Evolutionary conservation across 2,329 filamentous ascomycete species (phyloP), one percentile per base, ranked within the genome.

Genomic region (Aspergillus brunneoviolaceus): DNA sequence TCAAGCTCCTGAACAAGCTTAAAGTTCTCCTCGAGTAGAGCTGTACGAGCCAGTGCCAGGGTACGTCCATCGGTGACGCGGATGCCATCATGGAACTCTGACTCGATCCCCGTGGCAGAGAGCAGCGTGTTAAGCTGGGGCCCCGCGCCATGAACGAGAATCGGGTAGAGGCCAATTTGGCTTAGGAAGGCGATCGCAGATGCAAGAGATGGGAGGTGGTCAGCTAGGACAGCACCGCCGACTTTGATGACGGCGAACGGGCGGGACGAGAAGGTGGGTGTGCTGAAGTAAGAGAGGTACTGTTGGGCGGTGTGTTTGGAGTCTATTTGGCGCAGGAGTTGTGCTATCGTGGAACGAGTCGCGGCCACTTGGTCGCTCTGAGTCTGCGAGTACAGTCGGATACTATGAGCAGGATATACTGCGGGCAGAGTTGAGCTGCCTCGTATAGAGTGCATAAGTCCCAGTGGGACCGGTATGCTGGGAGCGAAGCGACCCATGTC

Each of bases 241-340:
- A 98, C 94, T 82, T 99, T 99, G 79, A 99, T 96, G 49, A 99
- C 94, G 67, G 93, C 94, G 76, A 98, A 99, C 74, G 96, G 92
- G 80, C 97, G 93, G 31, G 92, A 96, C 48, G 92, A 94, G 62
- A 97, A 92, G 2, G 29, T 45, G 5, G 42, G 2, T 29, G 92
- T 96, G 68, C 90, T 95, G 83, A 99, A 99, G 76, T 98, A 92
- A 66, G 93, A 95, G 60, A 98, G 88, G 78, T 98, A 98, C 79
- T 98, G 94, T 81, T 97, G 91, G 64, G 96, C 92, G 81, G 98
- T 94, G 63, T 93, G 85, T 84, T 96, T 96, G 64, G 92, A 96
- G 63, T 92, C 94, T 75, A 98, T 96, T 79, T 94, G 96, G 81
- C 91, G 96, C 68, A 98, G 84, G 60, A 96, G 85, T 80, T 94